Percentiles rank a stretch among this genome's conserved stretches.
Conservation (phyloP, 176 grass and related monocot species). For the Cenchrus purpureus region DNA sequence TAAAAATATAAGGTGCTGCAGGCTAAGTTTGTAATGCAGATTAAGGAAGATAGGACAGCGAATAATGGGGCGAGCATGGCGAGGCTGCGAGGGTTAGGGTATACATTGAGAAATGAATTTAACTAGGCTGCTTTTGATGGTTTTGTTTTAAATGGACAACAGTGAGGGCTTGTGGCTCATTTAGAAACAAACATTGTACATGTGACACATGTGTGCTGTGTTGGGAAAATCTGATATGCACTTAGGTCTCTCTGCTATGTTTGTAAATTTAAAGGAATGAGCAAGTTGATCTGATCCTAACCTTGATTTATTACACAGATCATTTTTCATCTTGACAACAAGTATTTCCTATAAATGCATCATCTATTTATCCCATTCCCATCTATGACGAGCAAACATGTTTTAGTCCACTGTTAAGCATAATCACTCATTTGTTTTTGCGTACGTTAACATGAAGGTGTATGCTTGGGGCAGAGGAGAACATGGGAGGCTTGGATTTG, state of each 20-base stretch:
- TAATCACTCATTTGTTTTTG: slow-evolving; percentile 22
- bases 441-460: slow-evolving; percentile 51
- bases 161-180: background rate
- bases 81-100: background rate
- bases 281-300: background rate
- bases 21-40: background rate
- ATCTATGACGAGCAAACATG: background rate
- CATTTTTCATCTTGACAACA: background rate
- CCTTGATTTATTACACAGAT: background rate
- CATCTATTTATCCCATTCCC: background rate
- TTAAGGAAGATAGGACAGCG: background rate
- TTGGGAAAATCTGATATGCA: background rate
- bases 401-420: background rate
- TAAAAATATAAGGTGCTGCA: background rate
- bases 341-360: background rate
- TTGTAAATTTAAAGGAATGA: slow-evolving; percentile 13
- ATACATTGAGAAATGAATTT: slow-evolving; percentile 18
- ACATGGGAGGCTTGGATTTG: slow-evolving; percentile 96
- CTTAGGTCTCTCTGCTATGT: background rate
- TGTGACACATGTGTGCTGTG: background rate
- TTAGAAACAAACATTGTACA: slow-evolving; percentile 12
- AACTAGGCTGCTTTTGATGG: background rate
- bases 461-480: slow-evolving; percentile 99
- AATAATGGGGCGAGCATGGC: background rate
- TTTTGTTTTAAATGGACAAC: background rate